Evolutionary conservation across 2,329 filamentous ascomycete species (phyloP).

Genomic region (Xylariaceae sp.): DNA sequence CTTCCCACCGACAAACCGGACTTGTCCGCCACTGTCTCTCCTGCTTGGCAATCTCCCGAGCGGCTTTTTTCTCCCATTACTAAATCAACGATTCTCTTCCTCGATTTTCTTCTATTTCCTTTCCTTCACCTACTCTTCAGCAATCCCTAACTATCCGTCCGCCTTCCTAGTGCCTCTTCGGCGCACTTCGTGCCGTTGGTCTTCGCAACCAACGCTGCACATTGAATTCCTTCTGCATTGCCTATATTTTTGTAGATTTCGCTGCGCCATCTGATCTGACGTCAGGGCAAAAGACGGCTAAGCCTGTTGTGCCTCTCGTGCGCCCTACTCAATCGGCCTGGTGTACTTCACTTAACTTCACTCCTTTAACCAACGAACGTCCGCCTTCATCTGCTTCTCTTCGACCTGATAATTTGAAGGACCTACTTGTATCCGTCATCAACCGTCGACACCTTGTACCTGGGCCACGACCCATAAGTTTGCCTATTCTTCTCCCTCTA

Average conservation of each 20-base stretch:
- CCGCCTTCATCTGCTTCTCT: not conserved
- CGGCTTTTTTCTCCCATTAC: conserved; percentile 2
- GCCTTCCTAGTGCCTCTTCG: not conserved
- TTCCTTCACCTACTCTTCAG: not conserved
- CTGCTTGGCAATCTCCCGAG: conserved; percentile 7
- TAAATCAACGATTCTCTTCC: conserved; percentile 8
- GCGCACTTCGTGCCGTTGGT: conserved; percentile 2
- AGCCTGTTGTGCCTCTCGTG: conserved; percentile 25
- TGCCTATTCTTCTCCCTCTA: conserved; percentile 10
- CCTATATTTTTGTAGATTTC: conserved; percentile 14
- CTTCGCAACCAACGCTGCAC: conserved; percentile 7
- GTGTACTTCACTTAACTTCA: conserved; percentile 9
- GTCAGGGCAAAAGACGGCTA: conserved; percentile 28
- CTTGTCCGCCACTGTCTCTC: conserved; percentile 16
- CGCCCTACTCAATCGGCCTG: conserved; percentile 19
- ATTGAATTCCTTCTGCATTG: conserved; percentile 12
- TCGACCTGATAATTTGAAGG: not conserved
- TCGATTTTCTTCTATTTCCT: not conserved
- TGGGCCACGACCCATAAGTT: not conserved
- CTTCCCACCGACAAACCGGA: conserved; percentile 12
- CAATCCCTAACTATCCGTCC: not conserved
- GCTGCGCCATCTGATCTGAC: conserved; percentile 24
- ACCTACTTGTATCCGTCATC: conserved; percentile 2
- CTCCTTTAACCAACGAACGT: conserved; percentile 4
- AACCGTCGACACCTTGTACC: conserved; percentile 11